These are phyloP conservation scores for Aureobasidium sp. DNA, from an alignment of 2,329 filamentous ascomycete genomes.

Conservation along the genomic window DNA sequence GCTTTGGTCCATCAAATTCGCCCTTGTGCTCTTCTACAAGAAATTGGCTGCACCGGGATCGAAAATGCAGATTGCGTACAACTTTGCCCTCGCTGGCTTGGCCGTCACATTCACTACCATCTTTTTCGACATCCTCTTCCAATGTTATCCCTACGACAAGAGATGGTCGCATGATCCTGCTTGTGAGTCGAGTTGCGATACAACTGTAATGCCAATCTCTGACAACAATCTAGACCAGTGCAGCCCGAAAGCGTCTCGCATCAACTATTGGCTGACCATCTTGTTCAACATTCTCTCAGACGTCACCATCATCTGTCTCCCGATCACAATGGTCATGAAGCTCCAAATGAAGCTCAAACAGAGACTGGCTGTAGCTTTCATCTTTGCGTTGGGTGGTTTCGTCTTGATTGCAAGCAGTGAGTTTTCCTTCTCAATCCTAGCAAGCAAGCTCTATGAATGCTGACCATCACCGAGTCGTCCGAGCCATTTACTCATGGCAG, in stretches of 20 bases:
- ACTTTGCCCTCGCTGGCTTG: not conserved
- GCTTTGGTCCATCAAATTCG: slow-evolving; percentile 3
- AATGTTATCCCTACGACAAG: slow-evolving; percentile 12
- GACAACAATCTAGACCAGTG: not conserved
- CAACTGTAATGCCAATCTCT: not conserved
- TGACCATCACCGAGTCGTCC: not conserved
- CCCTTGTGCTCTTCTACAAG: slow-evolving; percentile 12
- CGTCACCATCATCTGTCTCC: slow-evolving; percentile 10
- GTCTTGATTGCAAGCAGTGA: slow-evolving; percentile 13
- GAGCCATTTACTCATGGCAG: slow-evolving; percentile 9
- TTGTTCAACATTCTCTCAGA: slow-evolving; percentile 14
- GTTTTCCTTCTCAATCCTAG: not conserved
- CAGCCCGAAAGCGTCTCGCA: slow-evolving; percentile 2
- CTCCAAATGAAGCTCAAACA: slow-evolving; percentile 13
- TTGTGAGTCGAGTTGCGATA: not conserved
- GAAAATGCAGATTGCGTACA: slow-evolving; percentile 11
- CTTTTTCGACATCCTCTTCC: slow-evolving; percentile 13
- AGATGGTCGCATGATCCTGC: slow-evolving; percentile 1
- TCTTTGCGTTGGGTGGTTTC: slow-evolving; percentile 9
- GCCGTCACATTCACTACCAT: slow-evolving; percentile 4
- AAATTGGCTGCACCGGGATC: slow-evolving; percentile 4
- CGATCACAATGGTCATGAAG: slow-evolving; percentile 14
- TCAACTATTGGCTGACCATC: slow-evolving; percentile 15
- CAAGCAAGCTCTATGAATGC: not conserved
- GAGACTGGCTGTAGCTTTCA: not conserved